Evolutionary conservation across 75 land plant genomes (phyloP).

Genomic region (Chamaecyparis obtusa): DNA sequence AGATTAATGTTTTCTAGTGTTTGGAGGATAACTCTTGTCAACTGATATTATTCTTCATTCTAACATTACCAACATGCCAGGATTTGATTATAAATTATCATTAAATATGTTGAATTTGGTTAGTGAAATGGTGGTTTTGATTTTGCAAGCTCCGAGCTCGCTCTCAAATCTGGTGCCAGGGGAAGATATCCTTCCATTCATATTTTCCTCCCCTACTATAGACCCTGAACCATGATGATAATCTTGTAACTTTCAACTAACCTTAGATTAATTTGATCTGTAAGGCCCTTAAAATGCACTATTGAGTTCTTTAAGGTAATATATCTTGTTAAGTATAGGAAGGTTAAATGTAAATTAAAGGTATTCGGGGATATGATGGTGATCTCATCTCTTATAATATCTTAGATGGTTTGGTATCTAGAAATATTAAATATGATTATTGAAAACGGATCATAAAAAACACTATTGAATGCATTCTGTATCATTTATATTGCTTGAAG

Average conservation of each 20-base stretch:
- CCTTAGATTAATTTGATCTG: not conserved
- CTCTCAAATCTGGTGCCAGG: not conserved
- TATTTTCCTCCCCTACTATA: not conserved
- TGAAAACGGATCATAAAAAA: no score
- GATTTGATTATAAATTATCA: not conserved
- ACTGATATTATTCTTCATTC: not conserved
- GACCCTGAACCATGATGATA: not conserved
- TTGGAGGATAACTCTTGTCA: not conserved
- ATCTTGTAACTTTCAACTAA: not conserved
- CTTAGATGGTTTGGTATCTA: no score
- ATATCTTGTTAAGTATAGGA: no score
- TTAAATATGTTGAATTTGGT: not conserved
- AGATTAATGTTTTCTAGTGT: not conserved
- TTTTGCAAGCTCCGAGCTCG: constrained; percentile 10
- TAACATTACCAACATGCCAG: not conserved
- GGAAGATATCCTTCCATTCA: not conserved
- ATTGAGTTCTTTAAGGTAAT: no score
- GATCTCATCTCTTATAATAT: no score
- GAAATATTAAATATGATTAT: no score
- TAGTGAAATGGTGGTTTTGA: no score
- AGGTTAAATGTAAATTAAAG: no score
- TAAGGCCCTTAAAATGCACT: no score
- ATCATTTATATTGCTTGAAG: no score
- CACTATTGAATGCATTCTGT: no score
- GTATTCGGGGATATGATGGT: no score